Conservation (phyloP, 1,284 basidiomycete genomes). For the Tranzscheliella williamsii region DNA sequence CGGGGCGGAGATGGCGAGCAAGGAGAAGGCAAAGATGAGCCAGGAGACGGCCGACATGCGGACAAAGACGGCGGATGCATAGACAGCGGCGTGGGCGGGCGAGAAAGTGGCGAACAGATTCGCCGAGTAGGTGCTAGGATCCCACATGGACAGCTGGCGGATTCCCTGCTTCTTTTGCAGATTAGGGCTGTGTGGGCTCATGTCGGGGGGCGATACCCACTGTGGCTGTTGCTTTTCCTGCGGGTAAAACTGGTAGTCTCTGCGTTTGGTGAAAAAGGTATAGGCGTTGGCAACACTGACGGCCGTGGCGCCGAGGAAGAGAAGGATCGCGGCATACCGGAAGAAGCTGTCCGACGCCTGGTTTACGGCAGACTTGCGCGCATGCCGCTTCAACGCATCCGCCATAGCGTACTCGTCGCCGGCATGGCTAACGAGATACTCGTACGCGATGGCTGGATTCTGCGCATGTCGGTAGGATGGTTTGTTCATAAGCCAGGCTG, state of each 20-base stretch:
- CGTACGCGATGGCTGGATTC: conserved; percentile 37
- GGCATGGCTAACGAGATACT: conserved; percentile 28
- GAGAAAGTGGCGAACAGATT: conserved; percentile 35
- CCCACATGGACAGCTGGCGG: conserved; percentile 34
- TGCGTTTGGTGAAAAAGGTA: conserved; percentile 32
- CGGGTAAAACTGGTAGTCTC: conserved; percentile 39
- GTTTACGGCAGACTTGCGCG: conserved; percentile 22
- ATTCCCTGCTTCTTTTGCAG: conserved; percentile 23
- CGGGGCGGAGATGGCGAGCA: conserved; percentile 20
- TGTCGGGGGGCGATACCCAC: not conserved
- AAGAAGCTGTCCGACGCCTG: conserved; percentile 35
- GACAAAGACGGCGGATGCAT: conserved; percentile 16
- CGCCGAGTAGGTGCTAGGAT: conserved; percentile 23
- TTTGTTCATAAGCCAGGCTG: conserved; percentile 31
- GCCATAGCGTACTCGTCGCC: conserved; percentile 40
- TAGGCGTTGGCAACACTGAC: conserved; percentile 35
- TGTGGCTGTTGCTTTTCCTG: conserved; percentile 12
- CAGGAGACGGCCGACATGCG: conserved; percentile 12
- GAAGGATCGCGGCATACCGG: conserved; percentile 10
- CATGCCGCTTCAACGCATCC: conserved; percentile 24
- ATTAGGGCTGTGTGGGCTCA: conserved; percentile 8
- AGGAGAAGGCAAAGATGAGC: conserved; percentile 18
- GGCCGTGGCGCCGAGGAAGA: conserved; percentile 19
- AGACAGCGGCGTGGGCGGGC: conserved; percentile 26
- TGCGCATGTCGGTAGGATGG: conserved; percentile 23